phyloP scores from a whole-genome alignment of 257 asterid genomes.

The Capsicum pubescens region DNA sequence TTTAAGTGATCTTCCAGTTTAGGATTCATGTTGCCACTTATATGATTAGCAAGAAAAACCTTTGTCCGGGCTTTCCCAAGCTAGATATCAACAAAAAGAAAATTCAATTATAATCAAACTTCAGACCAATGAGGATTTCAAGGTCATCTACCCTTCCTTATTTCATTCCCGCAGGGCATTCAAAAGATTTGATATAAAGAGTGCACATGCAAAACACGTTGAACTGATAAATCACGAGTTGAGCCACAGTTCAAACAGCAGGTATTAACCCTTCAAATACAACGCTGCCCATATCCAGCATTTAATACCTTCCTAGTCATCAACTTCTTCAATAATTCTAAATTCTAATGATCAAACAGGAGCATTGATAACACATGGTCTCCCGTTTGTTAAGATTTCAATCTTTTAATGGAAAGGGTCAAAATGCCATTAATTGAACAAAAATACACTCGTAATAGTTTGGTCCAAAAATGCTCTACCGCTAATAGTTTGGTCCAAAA shows the following conservation, averaged over 20 bases:
- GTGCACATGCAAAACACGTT: not conserved
- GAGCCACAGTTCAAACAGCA: conserved; percentile 7
- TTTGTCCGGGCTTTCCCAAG: not conserved
- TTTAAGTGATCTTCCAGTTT: not conserved
- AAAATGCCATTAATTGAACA: too few species aligned
- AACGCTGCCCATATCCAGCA: not conserved
- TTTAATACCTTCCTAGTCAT: not conserved
- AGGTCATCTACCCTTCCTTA: not conserved
- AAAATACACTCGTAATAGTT: too few species aligned
- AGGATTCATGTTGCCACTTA: not conserved
- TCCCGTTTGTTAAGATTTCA: not conserved
- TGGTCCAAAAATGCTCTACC: too few species aligned
- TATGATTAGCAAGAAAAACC: not conserved
- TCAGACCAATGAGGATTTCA: not conserved
- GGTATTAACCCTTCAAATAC: not conserved
- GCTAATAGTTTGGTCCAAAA: too few species aligned
- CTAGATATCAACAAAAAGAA: not conserved
- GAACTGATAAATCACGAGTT: not conserved
- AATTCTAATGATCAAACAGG: not conserved
- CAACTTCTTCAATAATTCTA: not conserved
- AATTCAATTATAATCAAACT: not conserved
- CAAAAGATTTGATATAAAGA: not conserved
- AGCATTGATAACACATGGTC: not conserved
- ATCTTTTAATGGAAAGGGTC: not conserved
- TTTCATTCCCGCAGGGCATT: not conserved